Evolutionary conservation across 805 yeast species (phyloP), one percentile per base, ranked within the genome.

Genomic region (Torulaspora quercuum): DNA sequence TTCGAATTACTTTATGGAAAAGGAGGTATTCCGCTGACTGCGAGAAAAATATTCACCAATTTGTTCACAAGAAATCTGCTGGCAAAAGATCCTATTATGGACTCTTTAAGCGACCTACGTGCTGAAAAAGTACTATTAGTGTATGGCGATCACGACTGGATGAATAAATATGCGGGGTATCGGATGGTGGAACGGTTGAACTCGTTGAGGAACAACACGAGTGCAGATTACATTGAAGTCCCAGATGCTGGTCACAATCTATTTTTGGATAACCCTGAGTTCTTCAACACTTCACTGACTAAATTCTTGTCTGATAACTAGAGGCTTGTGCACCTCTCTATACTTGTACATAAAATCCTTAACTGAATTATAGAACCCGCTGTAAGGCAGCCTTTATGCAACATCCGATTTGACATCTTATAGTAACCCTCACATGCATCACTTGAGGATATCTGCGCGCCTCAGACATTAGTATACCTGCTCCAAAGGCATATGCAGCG

Each of bases 121-220:
- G 57, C 55, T 3, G 48, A 55, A n/a, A 59, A 65, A 28, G 63
- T 72, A 2, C 55, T 76, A 47, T 41, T 65, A 21, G 29, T 67
- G 33, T 84, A 82, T 55, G 94, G 92, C 0, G 74, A 78, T 45
- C 75, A 68, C 45, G 94, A 84, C 53, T 83, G 84, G 69, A 83
- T 82, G 92, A 71, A 77, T 50, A 58, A 69, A 1, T 68, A 65
- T 25, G 81, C 82, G 0, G 82, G 82, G 1, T 49, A 42, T 25
- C 28, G 24, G 31, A 51, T 48, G 44, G 48, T 40, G 7, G 45
- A 50, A 10, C 35, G 37, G 12, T 39, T 50, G 12, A 44, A 46
- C 7, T 20, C 29, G 2, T 9, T 29, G 7, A 35, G 49, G 15
- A 19, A 20, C 9, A 34, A 39, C 12, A 22, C 33, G 8, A 39